phyloP scores from a whole-genome alignment of 2,329 filamentous ascomycete genomes.

The Reticulascus tulasneorum region DNA sequence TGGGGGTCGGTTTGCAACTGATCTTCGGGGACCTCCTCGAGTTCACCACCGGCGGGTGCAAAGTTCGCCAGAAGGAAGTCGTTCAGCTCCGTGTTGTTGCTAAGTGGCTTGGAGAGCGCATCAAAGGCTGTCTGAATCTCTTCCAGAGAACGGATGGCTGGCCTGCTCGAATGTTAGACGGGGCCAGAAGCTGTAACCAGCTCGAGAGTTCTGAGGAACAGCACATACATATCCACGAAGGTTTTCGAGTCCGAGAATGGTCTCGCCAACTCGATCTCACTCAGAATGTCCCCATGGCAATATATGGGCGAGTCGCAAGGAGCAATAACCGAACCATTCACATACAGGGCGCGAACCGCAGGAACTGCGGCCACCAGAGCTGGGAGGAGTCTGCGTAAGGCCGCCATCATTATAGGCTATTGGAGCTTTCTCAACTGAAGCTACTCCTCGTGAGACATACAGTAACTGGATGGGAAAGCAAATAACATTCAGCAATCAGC shows the following conservation, averaged over 20 bases:
- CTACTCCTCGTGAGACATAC: not conserved
- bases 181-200: not conserved
- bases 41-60: slow-evolving; percentile 58
- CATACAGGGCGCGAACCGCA: slow-evolving; percentile 45
- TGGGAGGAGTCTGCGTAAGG: slow-evolving; percentile 1
- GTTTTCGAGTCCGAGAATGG: slow-evolving; percentile 68
- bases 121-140: slow-evolving; percentile 60
- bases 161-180: slow-evolving; percentile 34
- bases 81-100: slow-evolving; percentile 59
- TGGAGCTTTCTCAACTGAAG: not conserved
- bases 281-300: slow-evolving; percentile 61
- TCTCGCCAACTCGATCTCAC: slow-evolving; percentile 57
- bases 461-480: not conserved
- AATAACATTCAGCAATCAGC: too few species aligned
- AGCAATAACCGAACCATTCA: slow-evolving; percentile 56
- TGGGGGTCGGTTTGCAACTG: slow-evolving; percentile 52
- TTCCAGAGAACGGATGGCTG: slow-evolving; percentile 54
- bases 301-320: slow-evolving; percentile 67
- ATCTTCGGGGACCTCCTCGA: slow-evolving; percentile 47
- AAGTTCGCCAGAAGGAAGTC: slow-evolving; percentile 62
- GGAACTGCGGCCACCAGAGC: slow-evolving; percentile 11
- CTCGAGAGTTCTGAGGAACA: not conserved
- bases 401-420: slow-evolving; percentile 1
- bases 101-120: slow-evolving; percentile 55
- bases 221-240: slow-evolving; percentile 62